A percentile compares a stretch with the other conserved stretches of the same genome.
Conservation (phyloP, 495 filamentous ascomycete genomes). For the Penicillium canariense region DNA sequence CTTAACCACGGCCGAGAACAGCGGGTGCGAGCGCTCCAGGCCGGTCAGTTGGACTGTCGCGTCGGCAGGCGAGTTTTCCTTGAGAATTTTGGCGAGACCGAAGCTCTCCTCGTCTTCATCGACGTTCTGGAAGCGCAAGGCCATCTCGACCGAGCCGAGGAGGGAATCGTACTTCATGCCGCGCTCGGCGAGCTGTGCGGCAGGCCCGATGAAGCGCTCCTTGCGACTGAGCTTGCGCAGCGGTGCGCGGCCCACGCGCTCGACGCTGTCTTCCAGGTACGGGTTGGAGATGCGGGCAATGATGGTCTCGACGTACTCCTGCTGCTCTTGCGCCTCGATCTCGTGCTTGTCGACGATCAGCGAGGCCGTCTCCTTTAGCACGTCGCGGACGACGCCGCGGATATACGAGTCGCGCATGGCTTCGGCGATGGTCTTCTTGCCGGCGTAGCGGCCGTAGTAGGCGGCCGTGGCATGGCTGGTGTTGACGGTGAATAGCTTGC, state of each 20-base stretch:
- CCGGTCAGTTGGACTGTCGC: constrained; percentile 75
- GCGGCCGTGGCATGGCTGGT: constrained; percentile 96
- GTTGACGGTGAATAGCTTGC: constrained; percentile 99
- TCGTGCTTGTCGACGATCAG: constrained; percentile 86
- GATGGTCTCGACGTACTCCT: constrained; percentile 88
- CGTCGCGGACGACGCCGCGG: constrained; percentile 67
- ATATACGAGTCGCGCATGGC: constrained; percentile 69
- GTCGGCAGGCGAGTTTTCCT: constrained; percentile 59
- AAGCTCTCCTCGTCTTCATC: constrained; percentile 81
- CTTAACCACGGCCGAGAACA: constrained; percentile 68
- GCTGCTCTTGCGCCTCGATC: constrained; percentile 73
- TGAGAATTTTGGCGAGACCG: constrained; percentile 80
- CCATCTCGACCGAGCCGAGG: constrained; percentile 76
- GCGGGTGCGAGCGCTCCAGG: constrained; percentile 65
- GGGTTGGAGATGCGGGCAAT: constrained; percentile 90
- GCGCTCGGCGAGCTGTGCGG: constrained; percentile 75
- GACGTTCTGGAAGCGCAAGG: constrained; percentile 89
- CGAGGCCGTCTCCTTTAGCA: constrained; percentile 75
- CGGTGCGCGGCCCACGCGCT: constrained; percentile 93
- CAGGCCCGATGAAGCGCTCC: constrained; percentile 94
- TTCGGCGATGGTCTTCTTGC: constrained; percentile 84
- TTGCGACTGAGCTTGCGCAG: constrained; percentile 87
- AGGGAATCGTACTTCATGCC: constrained; percentile 68
- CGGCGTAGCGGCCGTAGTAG: constrained; percentile 83
- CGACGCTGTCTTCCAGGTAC: constrained; percentile 87